phyloP scores from a whole-genome alignment of 305 asterid species.

The Solanum chacoense region DNA sequence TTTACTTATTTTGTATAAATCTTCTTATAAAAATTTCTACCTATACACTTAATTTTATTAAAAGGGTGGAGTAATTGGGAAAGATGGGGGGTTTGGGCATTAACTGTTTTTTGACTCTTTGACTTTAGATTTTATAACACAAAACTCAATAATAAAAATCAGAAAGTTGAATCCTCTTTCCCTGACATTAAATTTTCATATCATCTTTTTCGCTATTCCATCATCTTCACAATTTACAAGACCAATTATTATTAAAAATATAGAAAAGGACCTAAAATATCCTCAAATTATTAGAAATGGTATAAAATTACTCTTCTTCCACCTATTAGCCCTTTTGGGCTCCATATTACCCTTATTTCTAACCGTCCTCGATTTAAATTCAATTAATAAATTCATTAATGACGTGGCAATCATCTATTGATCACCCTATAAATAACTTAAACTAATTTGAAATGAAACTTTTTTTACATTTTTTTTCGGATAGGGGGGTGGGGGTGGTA shows the following conservation, averaged over 20 bases:
- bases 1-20: neutral
- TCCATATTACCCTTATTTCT: neutral
- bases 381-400: too few relatives aligned
- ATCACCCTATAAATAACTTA: neutral
- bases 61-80: neutral
- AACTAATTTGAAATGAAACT: neutral
- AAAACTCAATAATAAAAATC: neutral
- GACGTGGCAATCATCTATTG: neutral
- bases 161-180: neutral
- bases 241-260: neutral
- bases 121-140: neutral
- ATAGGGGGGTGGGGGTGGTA: too few relatives aligned
- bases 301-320: neutral
- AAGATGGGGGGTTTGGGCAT: neutral
- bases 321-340: neutral
- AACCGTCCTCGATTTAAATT: too few relatives aligned
- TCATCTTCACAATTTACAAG: neutral
- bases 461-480: too few relatives aligned
- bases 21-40: neutral
- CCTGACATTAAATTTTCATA: neutral
- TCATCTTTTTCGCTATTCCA: neutral
- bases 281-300: too few relatives aligned
- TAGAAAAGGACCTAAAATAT: too few relatives aligned
- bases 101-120: neutral
- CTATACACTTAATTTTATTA: neutral